These are phyloP conservation scores for Gleditsia sinensis DNA, from an alignment of 306 rosid genomes.

Conservation along the genomic window DNA sequence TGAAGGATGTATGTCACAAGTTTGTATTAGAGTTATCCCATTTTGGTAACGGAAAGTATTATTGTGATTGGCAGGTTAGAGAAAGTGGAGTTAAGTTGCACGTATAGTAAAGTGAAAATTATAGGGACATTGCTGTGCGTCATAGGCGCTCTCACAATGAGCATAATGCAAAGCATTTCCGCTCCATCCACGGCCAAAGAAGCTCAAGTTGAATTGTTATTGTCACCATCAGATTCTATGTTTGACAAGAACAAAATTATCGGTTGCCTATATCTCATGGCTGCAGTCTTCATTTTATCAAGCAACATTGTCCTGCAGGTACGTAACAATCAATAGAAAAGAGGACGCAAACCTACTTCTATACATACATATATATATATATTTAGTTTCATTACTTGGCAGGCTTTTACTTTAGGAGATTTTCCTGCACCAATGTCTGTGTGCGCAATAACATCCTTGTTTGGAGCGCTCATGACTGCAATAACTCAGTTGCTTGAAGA, in stretches of 20 bases:
- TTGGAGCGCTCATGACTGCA: constrained; percentile 54
- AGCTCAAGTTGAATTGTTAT: neutral
- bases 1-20: too few relatives aligned
- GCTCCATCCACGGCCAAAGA: neutral
- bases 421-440: constrained; percentile 82
- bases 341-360: neutral
- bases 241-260: constrained; percentile 59
- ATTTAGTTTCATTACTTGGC: neutral
- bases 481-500: constrained; percentile 43
- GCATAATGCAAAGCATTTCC: constrained; percentile 67
- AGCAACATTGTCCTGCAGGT: constrained; percentile 73
- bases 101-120: constrained; percentile 77
- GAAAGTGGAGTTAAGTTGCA: constrained; percentile 68
- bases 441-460: constrained; percentile 64
- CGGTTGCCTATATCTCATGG: constrained; percentile 76
- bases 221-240: constrained; percentile 15
- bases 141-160: constrained; percentile 76
- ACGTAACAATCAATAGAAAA: neutral
- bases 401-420: constrained; percentile 67
- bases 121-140: constrained; percentile 77
- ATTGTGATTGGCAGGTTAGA: constrained; percentile 95
- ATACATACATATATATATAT: too few relatives aligned
- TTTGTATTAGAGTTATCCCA: too few relatives aligned
- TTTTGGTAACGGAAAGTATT: too few relatives aligned
- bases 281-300: constrained; percentile 59